Evolutionary conservation across 805 yeast species (phyloP).

Genomic region (Candida palmyrensis): DNA sequence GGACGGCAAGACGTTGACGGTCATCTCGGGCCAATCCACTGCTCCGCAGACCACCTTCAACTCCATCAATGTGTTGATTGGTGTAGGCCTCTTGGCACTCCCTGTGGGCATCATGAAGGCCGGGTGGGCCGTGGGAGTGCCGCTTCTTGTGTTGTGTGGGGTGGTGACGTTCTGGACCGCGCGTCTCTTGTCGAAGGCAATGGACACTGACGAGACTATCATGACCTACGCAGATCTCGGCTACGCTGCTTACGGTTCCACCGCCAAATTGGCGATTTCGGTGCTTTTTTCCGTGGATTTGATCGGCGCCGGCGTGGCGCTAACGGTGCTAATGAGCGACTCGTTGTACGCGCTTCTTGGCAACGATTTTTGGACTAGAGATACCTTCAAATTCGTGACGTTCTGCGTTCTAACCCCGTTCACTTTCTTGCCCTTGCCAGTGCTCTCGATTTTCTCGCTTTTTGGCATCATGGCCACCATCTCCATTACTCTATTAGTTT

Average conservation of each 20-base stretch:
- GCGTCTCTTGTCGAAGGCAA: slow-evolving; percentile 60
- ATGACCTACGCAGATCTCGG: slow-evolving; percentile 89
- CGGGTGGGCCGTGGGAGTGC: slow-evolving; percentile 63
- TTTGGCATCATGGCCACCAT: slow-evolving; percentile 70
- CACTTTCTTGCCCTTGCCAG: slow-evolving; percentile 69
- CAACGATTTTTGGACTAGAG: slow-evolving; percentile 34
- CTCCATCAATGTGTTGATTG: slow-evolving; percentile 64
- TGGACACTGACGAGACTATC: slow-evolving; percentile 75
- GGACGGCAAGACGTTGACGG: slow-evolving; percentile 66
- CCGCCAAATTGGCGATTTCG: slow-evolving; percentile 71
- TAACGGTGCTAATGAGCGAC: slow-evolving; percentile 80
- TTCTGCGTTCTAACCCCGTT: slow-evolving; percentile 75
- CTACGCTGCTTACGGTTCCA: slow-evolving; percentile 75
- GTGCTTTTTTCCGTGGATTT: slow-evolving; percentile 71
- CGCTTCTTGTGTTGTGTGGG: slow-evolving; percentile 58
- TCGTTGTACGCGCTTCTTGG: slow-evolving; percentile 64
- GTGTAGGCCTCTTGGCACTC: slow-evolving; percentile 62
- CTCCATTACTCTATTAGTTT: slow-evolving; percentile 53
- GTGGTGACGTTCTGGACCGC: slow-evolving; percentile 74
- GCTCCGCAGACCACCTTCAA: slow-evolving; percentile 76
- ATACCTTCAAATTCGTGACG: slow-evolving; percentile 60
- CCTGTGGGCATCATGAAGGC: slow-evolving; percentile 62
- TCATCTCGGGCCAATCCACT: slow-evolving; percentile 76
- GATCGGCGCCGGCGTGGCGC: slow-evolving; percentile 75
- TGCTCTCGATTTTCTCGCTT: slow-evolving; percentile 64